These are phyloP conservation scores for Boletellus emodensis DNA, from an alignment of 768 basidiomycete genomes.

Conservation along the genomic window DNA sequence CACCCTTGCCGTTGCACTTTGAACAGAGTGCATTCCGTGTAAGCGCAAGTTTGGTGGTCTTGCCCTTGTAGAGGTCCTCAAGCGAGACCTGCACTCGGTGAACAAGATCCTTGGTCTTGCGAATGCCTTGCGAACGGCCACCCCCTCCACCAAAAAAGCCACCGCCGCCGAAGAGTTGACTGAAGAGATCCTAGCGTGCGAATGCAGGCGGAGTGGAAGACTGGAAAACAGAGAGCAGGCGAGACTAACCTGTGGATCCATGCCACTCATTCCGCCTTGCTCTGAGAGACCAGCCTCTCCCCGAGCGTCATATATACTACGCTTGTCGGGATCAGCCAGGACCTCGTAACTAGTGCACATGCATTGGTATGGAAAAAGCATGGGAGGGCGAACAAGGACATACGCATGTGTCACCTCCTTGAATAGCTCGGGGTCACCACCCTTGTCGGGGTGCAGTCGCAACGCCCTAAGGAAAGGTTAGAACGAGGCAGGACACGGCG, in stretches of 20 bases:
- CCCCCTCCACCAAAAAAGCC: constrained; percentile 70
- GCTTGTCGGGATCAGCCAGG: constrained; percentile 82
- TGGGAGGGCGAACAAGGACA: constrained; percentile 29
- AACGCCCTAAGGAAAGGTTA: constrained; percentile 54
- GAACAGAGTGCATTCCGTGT: constrained; percentile 92
- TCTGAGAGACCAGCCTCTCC: constrained; percentile 91
- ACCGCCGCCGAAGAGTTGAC: constrained; percentile 88
- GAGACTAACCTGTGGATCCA: constrained; percentile 84
- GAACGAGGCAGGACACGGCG: not conserved
- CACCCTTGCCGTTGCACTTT: constrained; percentile 94
- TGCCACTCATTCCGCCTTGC: constrained; percentile 86
- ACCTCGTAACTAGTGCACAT: constrained; percentile 74
- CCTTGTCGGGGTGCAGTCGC: constrained; percentile 88
- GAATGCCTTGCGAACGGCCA: constrained; percentile 65
- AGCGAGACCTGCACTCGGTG: constrained; percentile 96
- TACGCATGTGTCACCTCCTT: constrained; percentile 97
- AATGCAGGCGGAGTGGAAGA: not conserved
- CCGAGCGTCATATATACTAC: constrained; percentile 78
- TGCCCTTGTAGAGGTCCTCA: constrained; percentile 98
- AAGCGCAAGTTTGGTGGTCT: constrained; percentile 95
- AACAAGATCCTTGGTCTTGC: constrained; percentile 96
- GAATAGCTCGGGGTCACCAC: constrained; percentile 94
- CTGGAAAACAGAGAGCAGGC: not conserved
- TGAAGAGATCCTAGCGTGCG: constrained; percentile 80
- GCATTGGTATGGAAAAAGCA: not conserved